These are phyloP conservation scores for Chalaropsis thielavioides DNA, from an alignment of 2,329 filamentous ascomycete species.

Conservation along the genomic window DNA sequence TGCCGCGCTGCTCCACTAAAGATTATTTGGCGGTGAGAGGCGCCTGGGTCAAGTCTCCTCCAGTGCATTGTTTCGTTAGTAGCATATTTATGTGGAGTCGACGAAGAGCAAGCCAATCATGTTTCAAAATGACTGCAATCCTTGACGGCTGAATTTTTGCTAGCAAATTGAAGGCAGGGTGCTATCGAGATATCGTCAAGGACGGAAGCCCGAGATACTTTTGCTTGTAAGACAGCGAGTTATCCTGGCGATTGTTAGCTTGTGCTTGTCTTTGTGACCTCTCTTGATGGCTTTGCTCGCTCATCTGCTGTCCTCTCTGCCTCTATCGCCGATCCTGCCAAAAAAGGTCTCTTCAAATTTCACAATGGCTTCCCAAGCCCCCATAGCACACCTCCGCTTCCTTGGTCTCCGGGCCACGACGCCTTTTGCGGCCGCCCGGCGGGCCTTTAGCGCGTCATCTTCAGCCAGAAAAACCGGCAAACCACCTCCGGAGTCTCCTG, in stretches of 20 bases:
- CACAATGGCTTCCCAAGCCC: slow-evolving; percentile 6
- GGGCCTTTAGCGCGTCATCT: neutral
- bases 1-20: slow-evolving; percentile 21
- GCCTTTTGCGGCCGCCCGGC: neutral
- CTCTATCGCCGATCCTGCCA: neutral
- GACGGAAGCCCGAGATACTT: neutral
- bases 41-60: neutral
- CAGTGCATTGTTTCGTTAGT: neutral
- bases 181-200: neutral
- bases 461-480: slow-evolving; percentile 22
- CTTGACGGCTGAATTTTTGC: slow-evolving; percentile 3
- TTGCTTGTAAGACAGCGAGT: neutral
- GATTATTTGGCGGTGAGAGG: slow-evolving; percentile 11
- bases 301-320: too few relatives aligned
- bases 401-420: neutral
- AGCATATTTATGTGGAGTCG: neutral
- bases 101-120: slow-evolving; percentile 4
- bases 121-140: neutral
- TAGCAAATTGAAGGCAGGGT: neutral
- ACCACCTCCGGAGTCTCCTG: slow-evolving; percentile 71
- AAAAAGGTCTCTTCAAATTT: neutral
- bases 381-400: neutral
- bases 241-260: neutral
- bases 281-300: neutral
- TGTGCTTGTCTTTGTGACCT: neutral